Evolutionary conservation across 306 rosid species (phyloP).

Genomic region (Cucurbita pepo): DNA sequence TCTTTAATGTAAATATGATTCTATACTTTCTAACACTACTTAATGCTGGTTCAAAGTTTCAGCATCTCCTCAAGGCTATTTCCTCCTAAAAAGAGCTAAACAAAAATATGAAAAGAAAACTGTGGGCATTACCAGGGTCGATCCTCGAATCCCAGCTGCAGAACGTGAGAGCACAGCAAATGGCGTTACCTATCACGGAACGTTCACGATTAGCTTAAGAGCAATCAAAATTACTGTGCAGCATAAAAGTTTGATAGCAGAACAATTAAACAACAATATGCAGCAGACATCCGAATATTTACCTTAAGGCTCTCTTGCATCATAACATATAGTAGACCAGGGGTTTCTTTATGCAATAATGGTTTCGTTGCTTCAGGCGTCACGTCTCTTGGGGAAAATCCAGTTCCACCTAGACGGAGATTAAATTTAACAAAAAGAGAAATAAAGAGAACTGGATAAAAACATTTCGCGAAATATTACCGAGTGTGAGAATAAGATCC

Average conservation of each 20-base stretch:
- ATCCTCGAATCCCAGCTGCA: slow-evolving; percentile 88
- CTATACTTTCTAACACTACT: not conserved
- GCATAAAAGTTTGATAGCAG: not conserved
- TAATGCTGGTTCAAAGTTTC: not conserved
- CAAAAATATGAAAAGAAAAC: not conserved
- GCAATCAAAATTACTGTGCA: not conserved
- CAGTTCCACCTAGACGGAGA: slow-evolving; percentile 68
- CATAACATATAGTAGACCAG: slow-evolving; percentile 76
- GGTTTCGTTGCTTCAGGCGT: slow-evolving; percentile 95
- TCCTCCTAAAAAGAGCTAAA: not conserved
- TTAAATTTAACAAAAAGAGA: not conserved
- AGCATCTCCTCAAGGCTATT: not conserved
- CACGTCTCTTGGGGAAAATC: slow-evolving; percentile 60
- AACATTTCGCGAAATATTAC: slow-evolving; percentile 16
- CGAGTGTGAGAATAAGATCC: slow-evolving; percentile 87
- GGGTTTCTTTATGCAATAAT: slow-evolving; percentile 80
- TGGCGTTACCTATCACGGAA: slow-evolving; percentile 66
- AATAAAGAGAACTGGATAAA: slow-evolving; percentile 1
- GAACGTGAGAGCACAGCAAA: slow-evolving; percentile 85
- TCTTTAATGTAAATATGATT: not conserved
- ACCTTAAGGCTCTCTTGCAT: slow-evolving; percentile 92
- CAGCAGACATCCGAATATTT: not conserved
- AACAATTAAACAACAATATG: not conserved
- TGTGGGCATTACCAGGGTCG: slow-evolving; percentile 57
- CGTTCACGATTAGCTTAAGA: not conserved